Base-by-base conservation (phyloP, 2,329 filamentous ascomycete genomes). In the Grosmannia clavigera region DNA sequence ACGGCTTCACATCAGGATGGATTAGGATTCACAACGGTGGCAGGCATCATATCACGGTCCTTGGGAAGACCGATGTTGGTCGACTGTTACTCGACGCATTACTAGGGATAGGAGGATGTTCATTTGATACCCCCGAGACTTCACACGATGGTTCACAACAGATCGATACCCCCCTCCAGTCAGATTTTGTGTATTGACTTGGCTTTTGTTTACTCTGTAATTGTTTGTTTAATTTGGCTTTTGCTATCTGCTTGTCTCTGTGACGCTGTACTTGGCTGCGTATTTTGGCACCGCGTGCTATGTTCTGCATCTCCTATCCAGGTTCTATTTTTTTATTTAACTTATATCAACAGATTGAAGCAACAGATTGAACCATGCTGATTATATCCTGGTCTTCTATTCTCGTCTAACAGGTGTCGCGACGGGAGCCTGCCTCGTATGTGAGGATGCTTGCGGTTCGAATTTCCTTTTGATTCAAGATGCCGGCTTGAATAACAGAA, bases 91-190 rank as follows among this genome's bases (percentile, higher is more conserved):
- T 43, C 52, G 25, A 60, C 43, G 58, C 59, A 60, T 58, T 46
- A 58, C 59, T 57, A 35, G 51, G 61, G 43, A 61, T 51, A 56
- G 59, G 60, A 64, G 55, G 58, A 64, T 60, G 61, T 61, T 61
- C 60, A 64, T 61, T 58, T 62, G 62, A 64, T 64, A 64, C 62
- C 62, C 61, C 55, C 54, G 56, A 40, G 59, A 62, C 48, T 60
- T 59, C 52, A 29, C 56, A 53, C 53, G 55, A 57, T 14, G 38
- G 50, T 58, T 64, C 59, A 59, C 51, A 59, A 60, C 61, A 64
- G 59, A 61, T 61, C 61, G 63, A 64, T 65, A 65, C 63, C 63
- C 63, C 54, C 64, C 61, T 64, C 61, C 60, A 51, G 29, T 63
- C 51, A 62, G 43, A 43, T 62, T 60, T 58, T 27, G 25, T 52